These are phyloP conservation scores for Fusarium sp. DNA, from an alignment of 2,329 filamentous ascomycete species.

Conservation along the genomic window DNA sequence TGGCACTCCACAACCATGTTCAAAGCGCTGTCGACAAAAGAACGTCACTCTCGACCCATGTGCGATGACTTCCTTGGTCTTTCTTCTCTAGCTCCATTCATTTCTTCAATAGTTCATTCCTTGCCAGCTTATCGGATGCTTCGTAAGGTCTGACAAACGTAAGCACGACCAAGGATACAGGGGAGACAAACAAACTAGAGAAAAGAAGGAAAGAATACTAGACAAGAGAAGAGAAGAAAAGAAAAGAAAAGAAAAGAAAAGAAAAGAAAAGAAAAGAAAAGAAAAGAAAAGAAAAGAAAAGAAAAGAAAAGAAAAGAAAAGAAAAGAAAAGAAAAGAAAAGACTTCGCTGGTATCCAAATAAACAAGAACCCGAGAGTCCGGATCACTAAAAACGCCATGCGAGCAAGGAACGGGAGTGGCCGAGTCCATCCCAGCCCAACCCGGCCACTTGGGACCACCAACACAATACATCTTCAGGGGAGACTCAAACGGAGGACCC, in stretches of 20 bases:
- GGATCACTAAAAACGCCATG: conserved; percentile 21
- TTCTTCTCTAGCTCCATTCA: background rate
- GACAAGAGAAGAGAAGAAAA: no score
- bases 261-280: no score
- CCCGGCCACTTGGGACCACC: background rate
- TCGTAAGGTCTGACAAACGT: background rate
- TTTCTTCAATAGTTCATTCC: background rate
- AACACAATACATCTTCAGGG: background rate
- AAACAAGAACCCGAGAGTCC: background rate
- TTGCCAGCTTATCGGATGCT: background rate
- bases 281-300: no score
- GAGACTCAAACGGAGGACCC: background rate
- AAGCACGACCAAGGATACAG: background rate
- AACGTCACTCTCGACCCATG: background rate
- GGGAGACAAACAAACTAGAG: background rate
- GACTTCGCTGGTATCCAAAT: background rate
- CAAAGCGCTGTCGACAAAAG: background rate
- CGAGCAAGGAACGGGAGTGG: conserved; percentile 39
- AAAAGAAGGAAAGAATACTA: background rate
- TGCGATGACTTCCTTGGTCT: background rate
- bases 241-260: no score
- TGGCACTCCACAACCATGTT: background rate
- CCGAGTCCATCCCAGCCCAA: conserved; percentile 1
- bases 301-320: no score
- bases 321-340: background rate